A percentile compares a stretch with the other conserved stretches of the same genome.
Conservation (phyloP, 2,329 filamentous ascomycete genomes). For the Colletotrichum cuscutae region DNA sequence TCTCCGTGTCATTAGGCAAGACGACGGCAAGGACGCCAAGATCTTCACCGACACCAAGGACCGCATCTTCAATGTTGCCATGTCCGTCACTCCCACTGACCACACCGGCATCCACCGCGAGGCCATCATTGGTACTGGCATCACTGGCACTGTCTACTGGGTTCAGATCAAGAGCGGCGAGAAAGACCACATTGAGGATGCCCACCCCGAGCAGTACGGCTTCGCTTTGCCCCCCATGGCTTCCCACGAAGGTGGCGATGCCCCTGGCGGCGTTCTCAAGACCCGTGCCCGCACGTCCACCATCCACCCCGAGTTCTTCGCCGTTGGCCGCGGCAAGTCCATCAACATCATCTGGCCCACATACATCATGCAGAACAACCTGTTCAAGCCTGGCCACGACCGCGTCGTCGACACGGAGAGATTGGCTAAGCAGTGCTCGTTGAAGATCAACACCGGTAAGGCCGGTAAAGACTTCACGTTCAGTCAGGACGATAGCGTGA, state of each 20-base stretch:
- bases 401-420: conserved; percentile 86
- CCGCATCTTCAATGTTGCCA: conserved; percentile 92
- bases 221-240: conserved; percentile 90
- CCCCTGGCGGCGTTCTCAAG: conserved; percentile 92
- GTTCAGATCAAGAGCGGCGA: conserved; percentile 80
- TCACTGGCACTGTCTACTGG: conserved; percentile 98
- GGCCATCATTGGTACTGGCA: conserved; percentile 89
- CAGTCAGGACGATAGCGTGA: conserved; percentile 93
- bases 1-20: conserved; percentile 91
- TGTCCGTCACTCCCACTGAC: conserved; percentile 75
- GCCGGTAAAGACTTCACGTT: conserved; percentile 98
- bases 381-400: conserved; percentile 72
- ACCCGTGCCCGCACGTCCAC: conserved; percentile 92
- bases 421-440: conserved; percentile 84
- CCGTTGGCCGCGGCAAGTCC: conserved; percentile 93
- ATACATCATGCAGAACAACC: conserved; percentile 69
- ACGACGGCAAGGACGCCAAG: conserved; percentile 90
- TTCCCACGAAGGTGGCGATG: conserved; percentile 89
- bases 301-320: conserved; percentile 91
- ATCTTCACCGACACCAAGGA: conserved; percentile 92
- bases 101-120: conserved; percentile 72
- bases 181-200: conserved; percentile 82
- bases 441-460: conserved; percentile 97
- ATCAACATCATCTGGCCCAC: conserved; percentile 88
- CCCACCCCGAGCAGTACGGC: conserved; percentile 84